phyloP scores from a whole-genome alignment of 2,329 filamentous ascomycete genomes.

The Fusarium humuli region DNA sequence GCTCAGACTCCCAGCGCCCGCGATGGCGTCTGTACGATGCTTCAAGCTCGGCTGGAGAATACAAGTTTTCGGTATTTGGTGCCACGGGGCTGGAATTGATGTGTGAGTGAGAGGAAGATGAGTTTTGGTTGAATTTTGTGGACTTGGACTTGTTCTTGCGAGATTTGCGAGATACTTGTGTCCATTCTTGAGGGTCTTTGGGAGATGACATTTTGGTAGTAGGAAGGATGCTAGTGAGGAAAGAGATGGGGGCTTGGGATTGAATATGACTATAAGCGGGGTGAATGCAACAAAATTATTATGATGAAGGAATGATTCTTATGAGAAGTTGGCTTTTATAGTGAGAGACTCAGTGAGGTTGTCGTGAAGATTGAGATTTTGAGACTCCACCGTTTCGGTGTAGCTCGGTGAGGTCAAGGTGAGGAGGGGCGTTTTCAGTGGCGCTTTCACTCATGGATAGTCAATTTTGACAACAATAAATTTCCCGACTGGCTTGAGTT shows the following conservation, averaged over 20 bases:
- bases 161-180: slow-evolving; percentile 43
- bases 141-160: slow-evolving; percentile 25
- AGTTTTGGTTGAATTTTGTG: neutral
- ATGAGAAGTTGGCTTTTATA: slow-evolving; percentile 18
- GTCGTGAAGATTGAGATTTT: slow-evolving; percentile 40
- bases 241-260: neutral
- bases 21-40: slow-evolving; percentile 47
- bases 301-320: neutral
- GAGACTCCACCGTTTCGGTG: slow-evolving; percentile 33
- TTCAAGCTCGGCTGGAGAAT: slow-evolving; percentile 46
- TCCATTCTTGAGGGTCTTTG: slow-evolving; percentile 41
- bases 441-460: slow-evolving; percentile 9
- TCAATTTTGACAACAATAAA: slow-evolving; percentile 4
- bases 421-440: slow-evolving; percentile 2
- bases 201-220: slow-evolving; percentile 26
- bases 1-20: slow-evolving; percentile 45
- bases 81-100: slow-evolving; percentile 16
- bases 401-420: slow-evolving; percentile 33
- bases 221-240: neutral
- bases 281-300: neutral
- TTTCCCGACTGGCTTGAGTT: neutral
- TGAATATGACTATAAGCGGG: neutral
- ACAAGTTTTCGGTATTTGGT: slow-evolving; percentile 28
- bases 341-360: slow-evolving; percentile 12
- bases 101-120: neutral